Conservation (phyloP, 345 rosid species). For the Lumnitzera littorea region DNA sequence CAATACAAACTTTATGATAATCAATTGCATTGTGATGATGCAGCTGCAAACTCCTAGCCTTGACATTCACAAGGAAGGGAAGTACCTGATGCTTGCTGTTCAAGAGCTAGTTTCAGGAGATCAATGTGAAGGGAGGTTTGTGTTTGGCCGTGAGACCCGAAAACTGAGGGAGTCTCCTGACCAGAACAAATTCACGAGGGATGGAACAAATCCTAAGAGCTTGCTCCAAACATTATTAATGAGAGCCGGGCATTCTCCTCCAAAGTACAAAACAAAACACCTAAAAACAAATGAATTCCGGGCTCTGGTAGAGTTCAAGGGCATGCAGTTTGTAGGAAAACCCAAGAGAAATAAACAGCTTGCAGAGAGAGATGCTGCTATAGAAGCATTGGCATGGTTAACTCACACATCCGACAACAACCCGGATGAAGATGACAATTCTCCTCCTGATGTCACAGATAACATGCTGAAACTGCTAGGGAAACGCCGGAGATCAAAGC, state of each 20-base stretch:
- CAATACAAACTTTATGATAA: neutral
- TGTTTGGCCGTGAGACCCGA: constrained; percentile 78
- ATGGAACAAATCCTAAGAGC: constrained; percentile 92
- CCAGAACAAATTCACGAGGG: constrained; percentile 51
- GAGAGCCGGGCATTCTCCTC: constrained; percentile 98
- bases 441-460: constrained; percentile 76
- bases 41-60: constrained; percentile 73
- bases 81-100: constrained; percentile 81
- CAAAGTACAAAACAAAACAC: constrained; percentile 91
- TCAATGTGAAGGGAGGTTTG: constrained; percentile 94
- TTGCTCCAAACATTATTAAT: constrained; percentile 83
- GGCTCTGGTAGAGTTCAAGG: constrained; percentile 91
- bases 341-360: constrained; percentile 88
- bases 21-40: constrained; percentile 12
- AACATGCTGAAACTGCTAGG: constrained; percentile 97
- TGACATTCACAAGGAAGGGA: constrained; percentile 85
- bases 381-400: constrained; percentile 96
- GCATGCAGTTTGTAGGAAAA: constrained; percentile 96
- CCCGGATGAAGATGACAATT: constrained; percentile 30
- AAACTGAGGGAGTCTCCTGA: constrained; percentile 44
- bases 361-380: constrained; percentile 94
- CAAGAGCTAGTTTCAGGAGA: constrained; percentile 91
- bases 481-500: constrained; percentile 52
- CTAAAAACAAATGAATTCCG: constrained; percentile 89
- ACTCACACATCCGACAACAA: constrained; percentile 61